Conservation (phyloP, 1,139 yeast genomes). For the Entelexis sorbosivorans region DNA sequence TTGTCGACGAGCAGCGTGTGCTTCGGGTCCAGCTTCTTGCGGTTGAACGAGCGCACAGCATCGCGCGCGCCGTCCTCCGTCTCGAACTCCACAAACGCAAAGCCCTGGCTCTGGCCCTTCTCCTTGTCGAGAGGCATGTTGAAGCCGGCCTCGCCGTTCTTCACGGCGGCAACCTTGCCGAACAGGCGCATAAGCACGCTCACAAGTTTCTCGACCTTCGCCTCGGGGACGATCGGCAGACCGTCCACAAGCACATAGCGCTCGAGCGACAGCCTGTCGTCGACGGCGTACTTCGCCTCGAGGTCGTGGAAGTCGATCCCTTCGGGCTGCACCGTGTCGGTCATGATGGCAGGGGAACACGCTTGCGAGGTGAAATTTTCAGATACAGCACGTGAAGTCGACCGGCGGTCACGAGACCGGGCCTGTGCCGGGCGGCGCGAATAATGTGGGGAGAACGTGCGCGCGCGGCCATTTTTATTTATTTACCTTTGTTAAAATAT, state of each 20-base stretch:
- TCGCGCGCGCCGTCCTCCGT: conserved; percentile 57
- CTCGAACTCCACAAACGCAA: conserved; percentile 73
- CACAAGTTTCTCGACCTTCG: conserved; percentile 71
- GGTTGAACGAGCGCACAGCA: conserved; percentile 71
- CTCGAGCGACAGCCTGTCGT: conserved; percentile 54
- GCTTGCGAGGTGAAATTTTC: conserved; percentile 10
- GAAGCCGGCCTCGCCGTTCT: conserved; percentile 45
- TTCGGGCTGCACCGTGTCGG: conserved; percentile 13
- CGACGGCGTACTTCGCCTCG: conserved; percentile 62
- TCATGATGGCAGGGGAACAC: conserved; percentile 9
- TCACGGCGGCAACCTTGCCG: conserved; percentile 57
- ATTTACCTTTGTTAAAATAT: no score
- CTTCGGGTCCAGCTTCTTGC: conserved; percentile 85
- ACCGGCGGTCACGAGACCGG: neutral
- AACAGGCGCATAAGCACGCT: conserved; percentile 79
- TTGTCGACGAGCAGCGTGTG: conserved; percentile 82
- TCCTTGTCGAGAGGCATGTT: conserved; percentile 69
- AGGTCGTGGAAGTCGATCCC: conserved; percentile 73
- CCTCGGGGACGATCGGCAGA: conserved; percentile 87
- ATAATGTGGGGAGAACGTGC: no score
- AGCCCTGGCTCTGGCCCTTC: conserved; percentile 77
- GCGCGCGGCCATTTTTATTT: no score
- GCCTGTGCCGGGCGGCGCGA: neutral
- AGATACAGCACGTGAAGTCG: neutral
- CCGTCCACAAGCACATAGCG: conserved; percentile 85